Conservation (phyloP, 306 rosid genomes). For the Morella rubra region DNA sequence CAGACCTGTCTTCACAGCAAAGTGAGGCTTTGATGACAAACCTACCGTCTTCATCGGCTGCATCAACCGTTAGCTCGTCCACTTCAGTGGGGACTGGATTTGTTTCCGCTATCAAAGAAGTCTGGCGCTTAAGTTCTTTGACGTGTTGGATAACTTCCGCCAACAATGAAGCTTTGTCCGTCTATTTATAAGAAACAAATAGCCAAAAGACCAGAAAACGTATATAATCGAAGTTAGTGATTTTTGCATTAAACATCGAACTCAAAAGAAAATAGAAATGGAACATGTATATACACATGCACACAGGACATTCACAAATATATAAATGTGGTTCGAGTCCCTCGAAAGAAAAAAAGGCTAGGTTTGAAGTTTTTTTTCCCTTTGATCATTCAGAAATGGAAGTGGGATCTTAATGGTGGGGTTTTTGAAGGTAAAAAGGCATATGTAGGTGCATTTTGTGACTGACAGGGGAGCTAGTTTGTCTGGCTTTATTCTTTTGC, state of each 20-base stretch:
- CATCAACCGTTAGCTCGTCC: slow-evolving; percentile 74
- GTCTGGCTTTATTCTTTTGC: slow-evolving; percentile 51
- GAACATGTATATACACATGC: too few relatives aligned
- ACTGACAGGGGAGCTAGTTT: slow-evolving; percentile 61
- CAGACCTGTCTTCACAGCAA: slow-evolving; percentile 86
- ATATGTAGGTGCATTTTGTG: slow-evolving; percentile 20
- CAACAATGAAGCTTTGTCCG: slow-evolving; percentile 83
- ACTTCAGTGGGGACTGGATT: slow-evolving; percentile 73
- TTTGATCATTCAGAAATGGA: background rate
- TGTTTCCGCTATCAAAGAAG: slow-evolving; percentile 67
- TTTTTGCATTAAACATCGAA: background rate
- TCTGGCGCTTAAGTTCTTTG: slow-evolving; percentile 80
- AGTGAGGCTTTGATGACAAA: slow-evolving; percentile 75
- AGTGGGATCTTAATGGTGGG: background rate
- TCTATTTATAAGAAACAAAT: slow-evolving; percentile 34
- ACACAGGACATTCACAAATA: background rate
- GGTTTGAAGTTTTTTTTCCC: background rate
- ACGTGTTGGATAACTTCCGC: slow-evolving; percentile 92
- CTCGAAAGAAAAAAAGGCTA: background rate
- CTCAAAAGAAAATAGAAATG: background rate
- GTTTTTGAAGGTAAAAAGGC: slow-evolving; percentile 3
- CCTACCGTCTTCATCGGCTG: slow-evolving; percentile 66
- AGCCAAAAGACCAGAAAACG: background rate
- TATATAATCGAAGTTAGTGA: background rate
- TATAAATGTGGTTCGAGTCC: background rate